A percentile compares a stretch with the other conserved stretches of the same genome.
Evolutionary conservation across 2,329 filamentous ascomycete genomes (phyloP).

Genomic region (Trichophyton benhamiae): DNA sequence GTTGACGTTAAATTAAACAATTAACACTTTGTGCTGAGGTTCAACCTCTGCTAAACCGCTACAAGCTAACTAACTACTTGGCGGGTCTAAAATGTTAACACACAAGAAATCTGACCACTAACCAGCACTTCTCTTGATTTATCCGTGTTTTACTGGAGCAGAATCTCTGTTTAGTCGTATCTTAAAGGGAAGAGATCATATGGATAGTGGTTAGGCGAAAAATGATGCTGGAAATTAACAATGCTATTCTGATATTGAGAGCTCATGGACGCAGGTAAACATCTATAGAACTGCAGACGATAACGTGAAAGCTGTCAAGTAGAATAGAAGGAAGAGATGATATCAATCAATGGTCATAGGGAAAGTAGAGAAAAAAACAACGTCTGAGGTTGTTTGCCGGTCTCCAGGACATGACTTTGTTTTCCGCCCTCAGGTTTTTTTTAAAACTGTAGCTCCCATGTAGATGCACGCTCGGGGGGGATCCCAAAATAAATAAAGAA

Average conservation of each 20-base stretch:
- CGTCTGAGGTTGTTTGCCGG: neutral
- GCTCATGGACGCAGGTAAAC: neutral
- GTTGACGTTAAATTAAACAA: neutral
- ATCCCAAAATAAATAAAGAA: neutral
- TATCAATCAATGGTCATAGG: neutral
- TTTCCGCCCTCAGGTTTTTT: neutral
- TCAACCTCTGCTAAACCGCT: neutral
- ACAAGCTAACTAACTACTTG: neutral
- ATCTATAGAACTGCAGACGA: neutral
- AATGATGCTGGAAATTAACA: neutral
- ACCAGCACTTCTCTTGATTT: no score
- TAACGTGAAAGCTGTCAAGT: neutral
- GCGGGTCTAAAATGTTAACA: neutral
- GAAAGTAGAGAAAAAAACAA: neutral
- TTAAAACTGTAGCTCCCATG: conserved; percentile 1
- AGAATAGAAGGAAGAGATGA: neutral
- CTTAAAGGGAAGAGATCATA: no score
- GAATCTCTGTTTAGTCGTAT: no score
- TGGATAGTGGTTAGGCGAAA: no score
- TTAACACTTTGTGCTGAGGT: neutral
- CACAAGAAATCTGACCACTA: no score
- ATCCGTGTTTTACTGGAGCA: no score
- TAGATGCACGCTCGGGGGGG: conserved; percentile 1
- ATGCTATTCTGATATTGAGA: neutral
- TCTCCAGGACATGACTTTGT: conserved; percentile 2